A percentile compares a stretch with the other conserved stretches of the same genome.
Conservation (phyloP, 2,329 filamentous ascomycete species). For the Xylaria arbuscula region DNA sequence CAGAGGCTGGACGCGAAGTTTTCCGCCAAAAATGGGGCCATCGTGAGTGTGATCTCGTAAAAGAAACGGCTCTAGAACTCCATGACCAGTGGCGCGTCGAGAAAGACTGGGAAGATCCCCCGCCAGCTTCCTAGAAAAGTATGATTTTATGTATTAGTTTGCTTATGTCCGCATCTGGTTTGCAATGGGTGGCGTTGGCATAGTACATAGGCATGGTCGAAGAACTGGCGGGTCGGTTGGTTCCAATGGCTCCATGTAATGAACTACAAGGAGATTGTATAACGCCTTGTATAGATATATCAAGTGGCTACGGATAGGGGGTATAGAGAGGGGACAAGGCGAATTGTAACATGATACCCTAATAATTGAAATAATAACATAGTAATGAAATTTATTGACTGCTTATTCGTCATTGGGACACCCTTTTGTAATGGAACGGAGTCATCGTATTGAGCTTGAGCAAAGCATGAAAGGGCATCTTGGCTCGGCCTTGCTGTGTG, state of each 20-base stretch:
- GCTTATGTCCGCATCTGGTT: slow-evolving; percentile 22
- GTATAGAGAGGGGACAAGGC: background rate
- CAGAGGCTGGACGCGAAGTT: slow-evolving; percentile 58
- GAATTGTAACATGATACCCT: slow-evolving; percentile 13
- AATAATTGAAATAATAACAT: background rate
- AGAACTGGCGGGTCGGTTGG: slow-evolving; percentile 9
- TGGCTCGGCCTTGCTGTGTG: too few species aligned
- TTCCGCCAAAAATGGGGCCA: slow-evolving; percentile 50
- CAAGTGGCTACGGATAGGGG: slow-evolving; percentile 5
- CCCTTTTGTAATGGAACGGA: too few species aligned
- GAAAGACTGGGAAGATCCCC: slow-evolving; percentile 45
- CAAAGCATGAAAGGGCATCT: too few species aligned
- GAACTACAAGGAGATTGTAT: slow-evolving; percentile 5
- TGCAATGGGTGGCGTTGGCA: slow-evolving; percentile 31
- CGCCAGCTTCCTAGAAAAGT: slow-evolving; percentile 21
- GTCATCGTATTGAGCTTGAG: too few species aligned
- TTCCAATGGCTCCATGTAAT: slow-evolving; percentile 4
- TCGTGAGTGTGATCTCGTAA: slow-evolving; percentile 44
- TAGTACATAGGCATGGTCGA: slow-evolving; percentile 7
- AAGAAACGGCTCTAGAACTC: slow-evolving; percentile 45
- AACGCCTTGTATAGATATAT: slow-evolving; percentile 9
- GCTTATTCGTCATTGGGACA: background rate
- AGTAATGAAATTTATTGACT: background rate
- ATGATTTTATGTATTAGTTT: slow-evolving; percentile 5
- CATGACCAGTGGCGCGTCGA: slow-evolving; percentile 48